Evolutionary conservation across 331 rosid species (phyloP).

Genomic region (Pyracantha coccinea): DNA sequence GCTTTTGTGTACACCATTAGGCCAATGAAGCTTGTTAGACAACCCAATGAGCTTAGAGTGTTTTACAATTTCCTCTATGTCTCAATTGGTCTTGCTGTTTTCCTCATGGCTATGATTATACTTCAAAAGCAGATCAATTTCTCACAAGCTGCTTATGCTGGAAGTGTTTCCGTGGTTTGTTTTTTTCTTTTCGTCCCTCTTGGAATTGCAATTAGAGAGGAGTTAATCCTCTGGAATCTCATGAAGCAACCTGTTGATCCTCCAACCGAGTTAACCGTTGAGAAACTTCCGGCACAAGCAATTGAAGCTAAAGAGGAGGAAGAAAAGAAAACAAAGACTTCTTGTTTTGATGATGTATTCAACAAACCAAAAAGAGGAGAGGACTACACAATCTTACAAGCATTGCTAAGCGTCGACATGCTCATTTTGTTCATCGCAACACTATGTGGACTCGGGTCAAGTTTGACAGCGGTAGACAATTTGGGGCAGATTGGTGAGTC

Average conservation of each 20-base stretch:
- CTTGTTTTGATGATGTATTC: slow-evolving; percentile 8
- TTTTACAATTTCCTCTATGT: slow-evolving; percentile 38
- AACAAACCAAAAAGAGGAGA: slow-evolving; percentile 21
- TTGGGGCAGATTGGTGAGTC: slow-evolving; percentile 32
- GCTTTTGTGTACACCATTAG: slow-evolving; percentile 36
- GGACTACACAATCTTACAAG: slow-evolving; percentile 31
- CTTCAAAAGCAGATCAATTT: slow-evolving; percentile 16
- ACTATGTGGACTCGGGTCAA: slow-evolving; percentile 20
- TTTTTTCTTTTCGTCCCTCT: slow-evolving; percentile 29
- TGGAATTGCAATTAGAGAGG: slow-evolving; percentile 27
- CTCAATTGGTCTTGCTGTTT: slow-evolving; percentile 33
- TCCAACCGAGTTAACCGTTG: neutral
- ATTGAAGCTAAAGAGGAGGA: neutral
- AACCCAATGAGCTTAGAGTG: slow-evolving; percentile 25
- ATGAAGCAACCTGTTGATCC: neutral
- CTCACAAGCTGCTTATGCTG: slow-evolving; percentile 29
- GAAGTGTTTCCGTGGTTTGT: slow-evolving; percentile 21
- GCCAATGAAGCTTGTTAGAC: slow-evolving; percentile 17
- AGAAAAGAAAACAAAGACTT: neutral
- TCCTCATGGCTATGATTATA: slow-evolving; percentile 30
- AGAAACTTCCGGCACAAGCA: neutral
- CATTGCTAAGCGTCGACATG: slow-evolving; percentile 23
- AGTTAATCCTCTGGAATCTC: slow-evolving; percentile 17
- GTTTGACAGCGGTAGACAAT: slow-evolving; percentile 21
- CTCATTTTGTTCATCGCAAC: slow-evolving; percentile 16